Conservation (phyloP, 2,329 filamentous ascomycete species). For the Talaromyces islandicus region DNA sequence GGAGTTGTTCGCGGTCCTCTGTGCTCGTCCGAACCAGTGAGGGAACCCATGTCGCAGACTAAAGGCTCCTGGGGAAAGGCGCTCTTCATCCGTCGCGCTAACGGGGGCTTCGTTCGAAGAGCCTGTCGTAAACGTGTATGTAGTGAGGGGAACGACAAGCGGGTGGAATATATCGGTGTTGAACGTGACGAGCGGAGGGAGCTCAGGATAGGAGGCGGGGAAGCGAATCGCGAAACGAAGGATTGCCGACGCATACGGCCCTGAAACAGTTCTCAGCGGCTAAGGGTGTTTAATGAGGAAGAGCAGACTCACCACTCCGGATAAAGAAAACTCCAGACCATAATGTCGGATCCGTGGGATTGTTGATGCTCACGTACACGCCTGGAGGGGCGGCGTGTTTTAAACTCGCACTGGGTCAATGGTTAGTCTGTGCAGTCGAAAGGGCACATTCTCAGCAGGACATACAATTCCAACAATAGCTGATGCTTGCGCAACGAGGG, state of each 20-base stretch:
- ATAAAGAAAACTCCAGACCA: conserved; percentile 94
- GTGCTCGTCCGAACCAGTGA: conserved; percentile 69
- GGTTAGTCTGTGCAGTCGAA: not conserved
- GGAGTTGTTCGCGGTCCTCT: conserved; percentile 34
- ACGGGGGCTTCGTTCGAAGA: conserved; percentile 69
- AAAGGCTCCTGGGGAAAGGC: conserved; percentile 82
- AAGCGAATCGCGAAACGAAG: conserved; percentile 89
- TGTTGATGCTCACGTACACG: conserved; percentile 77
- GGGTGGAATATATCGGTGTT: conserved; percentile 93
- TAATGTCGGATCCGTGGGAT: conserved; percentile 69
- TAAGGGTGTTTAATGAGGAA: conserved; percentile 2
- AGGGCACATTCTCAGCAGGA: not conserved
- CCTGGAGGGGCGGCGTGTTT: conserved; percentile 79
- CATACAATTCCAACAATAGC: conserved; percentile 76
- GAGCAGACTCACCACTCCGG: conserved; percentile 62
- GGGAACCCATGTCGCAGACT: conserved; percentile 88
- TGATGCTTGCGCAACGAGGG: conserved; percentile 65
- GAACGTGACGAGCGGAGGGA: conserved; percentile 82
- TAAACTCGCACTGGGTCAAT: conserved; percentile 62
- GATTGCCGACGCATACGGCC: conserved; percentile 81
- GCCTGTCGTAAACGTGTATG: conserved; percentile 83
- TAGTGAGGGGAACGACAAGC: conserved; percentile 85
- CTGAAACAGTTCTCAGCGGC: conserved; percentile 40
- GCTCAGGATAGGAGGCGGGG: conserved; percentile 68
- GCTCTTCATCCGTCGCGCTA: conserved; percentile 75